Percentiles rank a stretch among this genome's conserved stretches.
phyloP scores from a whole-genome alignment of 164 flowering plant genomes.

The Nelumbo lutea region DNA sequence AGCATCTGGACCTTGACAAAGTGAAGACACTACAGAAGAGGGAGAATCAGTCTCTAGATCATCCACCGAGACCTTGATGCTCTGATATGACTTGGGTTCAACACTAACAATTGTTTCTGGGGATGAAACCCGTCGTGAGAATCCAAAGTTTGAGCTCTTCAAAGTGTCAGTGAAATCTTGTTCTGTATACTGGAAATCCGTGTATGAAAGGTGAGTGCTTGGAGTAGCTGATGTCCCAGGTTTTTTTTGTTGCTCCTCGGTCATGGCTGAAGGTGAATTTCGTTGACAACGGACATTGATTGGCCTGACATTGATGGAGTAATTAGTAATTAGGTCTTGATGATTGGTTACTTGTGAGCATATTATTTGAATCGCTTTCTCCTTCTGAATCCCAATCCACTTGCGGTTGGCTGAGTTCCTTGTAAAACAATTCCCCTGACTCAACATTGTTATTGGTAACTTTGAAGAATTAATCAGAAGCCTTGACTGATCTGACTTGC shows the following conservation, averaged over 20 bases:
- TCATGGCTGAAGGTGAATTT: constrained; percentile 25
- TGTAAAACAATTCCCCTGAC: too few relatives aligned
- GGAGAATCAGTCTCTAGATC: constrained; percentile 51
- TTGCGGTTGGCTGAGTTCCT: too few relatives aligned
- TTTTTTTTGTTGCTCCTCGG: constrained; percentile 14
- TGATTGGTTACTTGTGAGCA: too few relatives aligned
- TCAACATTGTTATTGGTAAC: too few relatives aligned
- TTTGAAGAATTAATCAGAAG: too few relatives aligned
- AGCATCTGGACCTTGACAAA: constrained; percentile 31
- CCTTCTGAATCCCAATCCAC: too few relatives aligned
- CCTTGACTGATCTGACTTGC: too few relatives aligned
- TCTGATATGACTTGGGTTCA: constrained; percentile 40
- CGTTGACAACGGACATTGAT: constrained; percentile 53
- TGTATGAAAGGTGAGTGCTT: constrained; percentile 9
- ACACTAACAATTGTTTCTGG: constrained; percentile 48
- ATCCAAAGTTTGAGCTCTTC: constrained; percentile 25
- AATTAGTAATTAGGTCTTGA: too few relatives aligned
- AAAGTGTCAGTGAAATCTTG: constrained; percentile 12
- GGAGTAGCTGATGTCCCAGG: constrained; percentile 24
- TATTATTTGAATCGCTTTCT: too few relatives aligned
- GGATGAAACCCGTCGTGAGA: constrained; percentile 41
- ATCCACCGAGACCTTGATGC: constrained; percentile 34
- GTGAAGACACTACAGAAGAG: constrained; percentile 51
- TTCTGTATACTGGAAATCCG: constrained; percentile 19
- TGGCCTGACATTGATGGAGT: constrained; percentile 37